phyloP scores from a whole-genome alignment of 306 rosid genomes.

The barrel medic (Medicago truncatula) region DNA sequence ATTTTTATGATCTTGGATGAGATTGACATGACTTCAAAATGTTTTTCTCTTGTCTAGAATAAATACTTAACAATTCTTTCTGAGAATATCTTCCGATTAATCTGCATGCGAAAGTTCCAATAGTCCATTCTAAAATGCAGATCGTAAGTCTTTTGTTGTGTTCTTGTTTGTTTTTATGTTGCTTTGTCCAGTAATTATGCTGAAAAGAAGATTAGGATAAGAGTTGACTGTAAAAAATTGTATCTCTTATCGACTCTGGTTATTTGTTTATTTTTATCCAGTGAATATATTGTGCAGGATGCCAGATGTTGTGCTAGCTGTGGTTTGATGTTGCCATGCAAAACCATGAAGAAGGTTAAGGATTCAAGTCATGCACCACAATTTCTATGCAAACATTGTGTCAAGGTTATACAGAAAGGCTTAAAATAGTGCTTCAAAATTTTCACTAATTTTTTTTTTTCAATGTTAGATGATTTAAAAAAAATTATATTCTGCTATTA shows the following conservation, averaged over 20 bases:
- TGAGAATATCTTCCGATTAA: background rate
- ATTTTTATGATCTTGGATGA: background rate
- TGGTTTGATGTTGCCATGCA: constrained; percentile 61
- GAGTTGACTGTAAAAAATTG: constrained; percentile 16
- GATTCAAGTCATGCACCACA: constrained; percentile 54
- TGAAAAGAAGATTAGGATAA: constrained; percentile 41
- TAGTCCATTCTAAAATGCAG: constrained; percentile 13
- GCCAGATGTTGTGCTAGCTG: constrained; percentile 78
- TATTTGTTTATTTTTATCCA: constrained; percentile 36
- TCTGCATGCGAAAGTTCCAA: background rate
- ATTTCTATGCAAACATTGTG: constrained; percentile 78
- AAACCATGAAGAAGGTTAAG: constrained; percentile 66
- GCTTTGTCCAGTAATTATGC: constrained; percentile 19
- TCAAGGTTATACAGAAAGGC: constrained; percentile 62
- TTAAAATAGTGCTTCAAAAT: constrained; percentile 19
- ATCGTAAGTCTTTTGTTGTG: constrained; percentile 45
- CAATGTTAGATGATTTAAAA: constrained; percentile 33
- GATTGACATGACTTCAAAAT: background rate
- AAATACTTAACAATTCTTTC: background rate
- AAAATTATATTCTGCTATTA: constrained; percentile 27
- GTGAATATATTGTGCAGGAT: constrained; percentile 63
- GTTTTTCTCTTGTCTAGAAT: background rate
- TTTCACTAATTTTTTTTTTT: constrained; percentile 10
- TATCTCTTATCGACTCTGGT: constrained; percentile 27
- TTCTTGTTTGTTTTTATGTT: constrained; percentile 33